These are phyloP conservation scores for Typha latifolia DNA, from an alignment of 176 grass and related monocot genomes.

Conservation along the genomic window DNA sequence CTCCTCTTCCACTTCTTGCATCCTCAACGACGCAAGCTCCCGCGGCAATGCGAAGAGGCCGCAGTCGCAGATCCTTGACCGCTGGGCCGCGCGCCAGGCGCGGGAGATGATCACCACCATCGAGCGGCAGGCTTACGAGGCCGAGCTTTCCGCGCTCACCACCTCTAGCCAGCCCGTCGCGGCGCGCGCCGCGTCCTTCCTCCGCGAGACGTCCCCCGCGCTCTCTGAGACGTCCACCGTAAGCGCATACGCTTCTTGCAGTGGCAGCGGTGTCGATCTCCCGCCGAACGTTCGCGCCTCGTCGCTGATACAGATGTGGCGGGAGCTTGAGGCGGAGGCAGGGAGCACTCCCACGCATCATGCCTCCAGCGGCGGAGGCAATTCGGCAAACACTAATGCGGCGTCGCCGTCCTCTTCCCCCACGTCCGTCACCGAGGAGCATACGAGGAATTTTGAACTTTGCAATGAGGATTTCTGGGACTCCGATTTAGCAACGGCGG, in stretches of 20 bases:
- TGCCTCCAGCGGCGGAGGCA: background rate
- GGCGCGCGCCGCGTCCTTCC: conserved; percentile 43
- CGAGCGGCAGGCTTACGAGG: conserved; percentile 41
- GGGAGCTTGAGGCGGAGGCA: conserved; percentile 69
- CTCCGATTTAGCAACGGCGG: background rate
- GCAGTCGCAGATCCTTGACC: conserved; percentile 41
- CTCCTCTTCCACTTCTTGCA: background rate
- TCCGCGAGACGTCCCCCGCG: conserved; percentile 26
- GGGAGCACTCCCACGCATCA: conserved; percentile 27
- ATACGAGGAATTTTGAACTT: background rate
- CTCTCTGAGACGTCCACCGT: conserved; percentile 32
- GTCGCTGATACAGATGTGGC: conserved; percentile 90
- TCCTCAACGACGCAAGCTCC: background rate
- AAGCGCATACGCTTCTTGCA: background rate
- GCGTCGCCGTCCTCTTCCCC: background rate
- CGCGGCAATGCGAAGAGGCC: conserved; percentile 27
- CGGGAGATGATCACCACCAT: conserved; percentile 23
- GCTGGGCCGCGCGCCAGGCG: conserved; percentile 43
- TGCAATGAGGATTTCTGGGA: background rate
- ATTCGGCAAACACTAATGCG: conserved; percentile 1
- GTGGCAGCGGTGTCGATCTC: conserved; percentile 10
- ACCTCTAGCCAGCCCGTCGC: conserved; percentile 51
- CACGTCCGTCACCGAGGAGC: background rate
- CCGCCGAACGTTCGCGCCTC: conserved; percentile 62
- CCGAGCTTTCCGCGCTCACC: conserved; percentile 39